These are phyloP conservation scores for Ceratocystis smalleyi DNA, from an alignment of 2,329 filamentous ascomycete genomes.

Conservation along the genomic window DNA sequence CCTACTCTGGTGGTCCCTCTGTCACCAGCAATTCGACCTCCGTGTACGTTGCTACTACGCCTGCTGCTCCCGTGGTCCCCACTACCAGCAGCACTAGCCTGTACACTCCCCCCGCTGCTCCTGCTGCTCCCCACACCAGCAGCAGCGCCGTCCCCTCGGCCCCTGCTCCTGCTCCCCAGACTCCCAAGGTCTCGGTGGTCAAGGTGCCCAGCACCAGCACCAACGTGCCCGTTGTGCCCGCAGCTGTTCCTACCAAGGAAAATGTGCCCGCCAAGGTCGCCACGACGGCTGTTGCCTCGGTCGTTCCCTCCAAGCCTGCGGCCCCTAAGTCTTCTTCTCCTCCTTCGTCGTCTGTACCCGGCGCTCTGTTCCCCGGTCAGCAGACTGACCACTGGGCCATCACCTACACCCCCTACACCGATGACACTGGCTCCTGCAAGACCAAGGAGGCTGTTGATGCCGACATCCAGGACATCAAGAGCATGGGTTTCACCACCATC, in stretches of 20 bases:
- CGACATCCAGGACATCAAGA: constrained; percentile 48
- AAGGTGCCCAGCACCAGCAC: background rate
- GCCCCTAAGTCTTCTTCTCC: constrained; percentile 19
- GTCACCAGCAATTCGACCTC: constrained; percentile 18
- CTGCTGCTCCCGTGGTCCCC: constrained; percentile 7
- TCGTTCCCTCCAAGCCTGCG: constrained; percentile 21
- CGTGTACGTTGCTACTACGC: constrained; percentile 12
- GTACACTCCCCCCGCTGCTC: background rate
- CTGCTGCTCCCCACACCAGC: background rate
- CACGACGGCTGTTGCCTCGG: constrained; percentile 19
- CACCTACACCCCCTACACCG: constrained; percentile 63
- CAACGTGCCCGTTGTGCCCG: background rate
- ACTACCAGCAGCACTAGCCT: background rate
- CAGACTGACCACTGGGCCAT: constrained; percentile 50
- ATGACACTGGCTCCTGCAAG: constrained; percentile 48
- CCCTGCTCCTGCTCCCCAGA: background rate
- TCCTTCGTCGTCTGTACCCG: constrained; percentile 19
- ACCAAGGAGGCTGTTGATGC: constrained; percentile 35
- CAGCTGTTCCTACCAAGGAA: background rate
- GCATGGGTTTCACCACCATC: constrained; percentile 51
- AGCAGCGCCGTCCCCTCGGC: background rate
- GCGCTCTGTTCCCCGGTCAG: constrained; percentile 24
- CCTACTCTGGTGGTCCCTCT: constrained; percentile 22
- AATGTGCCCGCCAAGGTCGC: background rate
- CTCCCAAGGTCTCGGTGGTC: background rate